Conservation (phyloP, 2,329 filamentous ascomycete species). For the Madurella mycetomatis region DNA sequence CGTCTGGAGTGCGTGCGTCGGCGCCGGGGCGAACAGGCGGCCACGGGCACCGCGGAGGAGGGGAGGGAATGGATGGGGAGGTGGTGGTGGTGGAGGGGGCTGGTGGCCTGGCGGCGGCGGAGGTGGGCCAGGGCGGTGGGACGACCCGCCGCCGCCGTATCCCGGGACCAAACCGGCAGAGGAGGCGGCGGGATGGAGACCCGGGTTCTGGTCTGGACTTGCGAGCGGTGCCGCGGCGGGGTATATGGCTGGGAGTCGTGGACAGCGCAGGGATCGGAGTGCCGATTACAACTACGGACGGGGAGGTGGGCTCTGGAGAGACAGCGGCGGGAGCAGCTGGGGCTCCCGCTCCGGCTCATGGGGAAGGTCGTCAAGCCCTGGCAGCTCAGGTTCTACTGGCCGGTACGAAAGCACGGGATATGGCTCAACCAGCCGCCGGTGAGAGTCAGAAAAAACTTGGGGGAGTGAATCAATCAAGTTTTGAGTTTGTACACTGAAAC, state of each 20-base stretch:
- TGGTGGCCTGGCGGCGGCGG: conserved; percentile 36
- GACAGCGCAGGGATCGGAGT: conserved; percentile 33
- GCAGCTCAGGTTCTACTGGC: conserved; percentile 33
- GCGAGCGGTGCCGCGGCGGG: conserved; percentile 64
- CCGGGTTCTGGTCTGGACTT: conserved; percentile 71
- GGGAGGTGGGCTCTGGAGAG: conserved; percentile 8
- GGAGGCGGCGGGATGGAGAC: conserved; percentile 52
- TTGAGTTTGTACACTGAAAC: conserved; percentile 7
- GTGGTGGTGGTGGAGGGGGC: conserved; percentile 38
- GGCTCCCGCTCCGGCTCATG: conserved; percentile 31
- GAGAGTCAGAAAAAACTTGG: conserved; percentile 11
- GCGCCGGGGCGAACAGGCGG: conserved; percentile 19
- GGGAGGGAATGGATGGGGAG: conserved; percentile 42
- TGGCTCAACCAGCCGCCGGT: conserved; percentile 62
- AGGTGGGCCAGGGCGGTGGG: conserved; percentile 29
- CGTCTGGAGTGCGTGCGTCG: conserved; percentile 49
- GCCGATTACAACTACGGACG: conserved; percentile 25
- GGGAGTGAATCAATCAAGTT: conserved; percentile 9
- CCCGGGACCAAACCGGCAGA: conserved; percentile 37
- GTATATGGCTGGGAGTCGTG: conserved; percentile 55
- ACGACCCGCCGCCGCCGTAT: conserved; percentile 54
- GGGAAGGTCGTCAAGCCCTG: conserved; percentile 29
- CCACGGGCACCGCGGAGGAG: conserved; percentile 34
- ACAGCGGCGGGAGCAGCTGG: conserved; percentile 27
- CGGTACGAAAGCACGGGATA: conserved; percentile 68